Conservation (phyloP, 805 yeast species). For the Candida andamanensis region DNA sequence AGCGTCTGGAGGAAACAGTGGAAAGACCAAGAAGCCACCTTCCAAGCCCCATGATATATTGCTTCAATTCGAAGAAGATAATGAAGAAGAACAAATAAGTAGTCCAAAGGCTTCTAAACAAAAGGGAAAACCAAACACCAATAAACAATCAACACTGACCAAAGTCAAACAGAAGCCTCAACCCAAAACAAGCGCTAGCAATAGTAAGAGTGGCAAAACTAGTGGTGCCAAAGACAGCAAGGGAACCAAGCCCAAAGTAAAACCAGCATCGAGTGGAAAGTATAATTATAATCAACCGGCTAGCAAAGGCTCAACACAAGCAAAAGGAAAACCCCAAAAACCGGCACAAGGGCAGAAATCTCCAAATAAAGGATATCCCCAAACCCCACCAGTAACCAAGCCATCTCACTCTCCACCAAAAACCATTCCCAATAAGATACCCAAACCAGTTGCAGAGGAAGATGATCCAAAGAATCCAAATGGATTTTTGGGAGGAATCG, state of each 20-base stretch:
- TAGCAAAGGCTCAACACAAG: background rate
- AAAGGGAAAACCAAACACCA: slow-evolving; percentile 1
- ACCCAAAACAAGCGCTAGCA: background rate
- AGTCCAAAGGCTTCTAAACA: background rate
- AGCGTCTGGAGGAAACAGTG: background rate
- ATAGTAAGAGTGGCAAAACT: background rate
- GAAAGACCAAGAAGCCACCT: background rate
- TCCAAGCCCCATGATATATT: background rate
- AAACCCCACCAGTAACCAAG: background rate
- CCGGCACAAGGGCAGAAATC: background rate
- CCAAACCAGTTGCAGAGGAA: slow-evolving; percentile 1
- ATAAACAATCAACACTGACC: background rate
- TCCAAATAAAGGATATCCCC: background rate
- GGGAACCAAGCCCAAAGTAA: background rate
- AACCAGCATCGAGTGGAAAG: no score
- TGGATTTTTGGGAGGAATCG: slow-evolving; percentile 19
- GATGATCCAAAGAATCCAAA: slow-evolving; percentile 17
- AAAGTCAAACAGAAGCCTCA: background rate
- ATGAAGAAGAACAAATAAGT: background rate
- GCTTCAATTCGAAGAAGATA: background rate
- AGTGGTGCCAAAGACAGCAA: background rate
- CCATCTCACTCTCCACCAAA: slow-evolving; percentile 2
- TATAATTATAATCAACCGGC: background rate
- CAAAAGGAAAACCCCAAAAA: background rate
- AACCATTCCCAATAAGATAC: slow-evolving; percentile 3